Evolutionary conservation across 495 filamentous ascomycete genomes (phyloP), one percentile per base, ranked within the genome.

Genomic region (Ramalina intermedia): DNA sequence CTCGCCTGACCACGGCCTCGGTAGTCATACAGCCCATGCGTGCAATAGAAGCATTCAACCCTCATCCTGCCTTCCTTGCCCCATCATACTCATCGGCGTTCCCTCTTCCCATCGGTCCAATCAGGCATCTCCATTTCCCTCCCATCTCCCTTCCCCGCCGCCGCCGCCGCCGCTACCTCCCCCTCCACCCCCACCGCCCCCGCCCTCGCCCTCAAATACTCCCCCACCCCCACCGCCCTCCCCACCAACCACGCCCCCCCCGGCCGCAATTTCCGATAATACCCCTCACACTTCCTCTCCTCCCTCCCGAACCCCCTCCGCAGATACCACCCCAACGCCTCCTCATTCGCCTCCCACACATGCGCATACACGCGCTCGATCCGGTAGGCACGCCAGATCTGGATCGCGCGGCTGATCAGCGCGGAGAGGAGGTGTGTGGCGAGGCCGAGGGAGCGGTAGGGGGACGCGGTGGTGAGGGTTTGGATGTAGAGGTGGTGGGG

Each of bases 301-400:
- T 79, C 68, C 7, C 72, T 63, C 50, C 63, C 61, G 54, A 98
- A 98, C 4, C 90, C 87, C n/a, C 87, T 72, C 48, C 75, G 74
- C 18, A 62, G 54, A 70, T 98, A 98, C 91, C 91, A 98, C 50
- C 76, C 73, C 60, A 93, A 62, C 0, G 76, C 91, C 38, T 94
- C 91, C 11, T 76, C 73, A 59, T 98, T 96, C 50, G 81, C 79
- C 51, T 91, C 86, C 81, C 94, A 96, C 2, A 96, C 91, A 67
- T 98, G 91, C 13, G 91, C 91, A 46, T 85, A 88, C 11, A 87
- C 73, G 13, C 66, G 69, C 18, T 66, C 66, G 11, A 82, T 64
- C 66, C 65, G 38, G 60, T 58, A 16, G 20, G 47, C 21, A 26
- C 17, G 12, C 49, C 61, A 54, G 36, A 62, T 48, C 5, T 8